Evolutionary conservation across 116 monocot genomes (phyloP).

Genomic region (Dioscorea cayenensis): DNA sequence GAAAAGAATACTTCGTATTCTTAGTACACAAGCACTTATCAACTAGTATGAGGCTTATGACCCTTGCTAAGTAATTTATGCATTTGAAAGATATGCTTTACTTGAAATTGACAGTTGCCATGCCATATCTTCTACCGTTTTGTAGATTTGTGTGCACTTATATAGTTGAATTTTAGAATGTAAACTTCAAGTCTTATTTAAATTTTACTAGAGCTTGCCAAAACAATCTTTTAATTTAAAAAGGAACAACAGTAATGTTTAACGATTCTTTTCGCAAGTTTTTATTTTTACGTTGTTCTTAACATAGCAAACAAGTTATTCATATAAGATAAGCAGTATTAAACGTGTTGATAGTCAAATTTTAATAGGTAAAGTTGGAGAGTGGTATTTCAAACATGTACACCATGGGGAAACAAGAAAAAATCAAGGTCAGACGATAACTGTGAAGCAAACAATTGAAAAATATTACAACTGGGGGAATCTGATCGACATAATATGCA

Average conservation of each 20-base stretch:
- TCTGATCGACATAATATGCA: slow-evolving; percentile 66
- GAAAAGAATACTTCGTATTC: no score
- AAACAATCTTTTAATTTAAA: no score
- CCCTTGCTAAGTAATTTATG: not conserved
- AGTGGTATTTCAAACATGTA: slow-evolving; percentile 34
- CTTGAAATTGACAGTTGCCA: not conserved
- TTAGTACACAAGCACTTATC: no score
- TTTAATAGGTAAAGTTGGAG: slow-evolving; percentile 51
- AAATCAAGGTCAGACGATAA: slow-evolving; percentile 12
- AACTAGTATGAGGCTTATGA: not conserved
- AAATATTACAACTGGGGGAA: slow-evolving; percentile 47
- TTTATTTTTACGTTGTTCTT: not conserved
- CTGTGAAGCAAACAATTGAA: slow-evolving; percentile 43
- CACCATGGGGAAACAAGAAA: slow-evolving; percentile 18
- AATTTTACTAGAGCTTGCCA: no score
- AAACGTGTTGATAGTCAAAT: not conserved
- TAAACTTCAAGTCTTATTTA: no score
- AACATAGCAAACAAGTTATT: not conserved
- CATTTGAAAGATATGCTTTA: not conserved
- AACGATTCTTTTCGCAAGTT: not conserved
- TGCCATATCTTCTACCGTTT: not conserved
- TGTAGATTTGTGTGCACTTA: not conserved
- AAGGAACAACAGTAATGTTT: no score
- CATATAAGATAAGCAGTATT: not conserved
- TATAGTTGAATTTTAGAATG: not conserved